Conservation (phyloP, 495 filamentous ascomycete species). For the Neurospora discreta region DNA sequence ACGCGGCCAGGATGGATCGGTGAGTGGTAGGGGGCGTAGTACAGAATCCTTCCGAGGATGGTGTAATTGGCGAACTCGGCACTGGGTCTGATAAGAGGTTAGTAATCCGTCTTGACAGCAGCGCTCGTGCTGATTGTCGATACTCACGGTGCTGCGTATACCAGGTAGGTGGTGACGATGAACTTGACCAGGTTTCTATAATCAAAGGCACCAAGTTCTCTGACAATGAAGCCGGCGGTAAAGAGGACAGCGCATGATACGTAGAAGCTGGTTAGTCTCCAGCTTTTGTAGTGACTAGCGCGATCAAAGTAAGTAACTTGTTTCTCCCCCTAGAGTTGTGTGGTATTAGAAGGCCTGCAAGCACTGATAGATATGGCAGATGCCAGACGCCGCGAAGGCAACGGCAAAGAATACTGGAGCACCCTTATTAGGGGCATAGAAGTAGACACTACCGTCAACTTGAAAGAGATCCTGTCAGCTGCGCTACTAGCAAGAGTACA, state of each 20-base stretch:
- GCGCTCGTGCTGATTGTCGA: neutral
- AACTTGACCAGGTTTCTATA: constrained; percentile 45
- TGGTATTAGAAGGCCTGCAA: constrained; percentile 27
- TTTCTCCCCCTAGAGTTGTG: neutral
- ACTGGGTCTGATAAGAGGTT: constrained; percentile 41
- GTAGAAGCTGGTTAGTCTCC: constrained; percentile 28
- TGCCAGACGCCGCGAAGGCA: constrained; percentile 49
- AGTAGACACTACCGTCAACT: constrained; percentile 49
- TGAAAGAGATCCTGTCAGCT: neutral
- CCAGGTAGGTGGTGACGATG: constrained; percentile 49
- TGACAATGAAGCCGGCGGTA: constrained; percentile 46
- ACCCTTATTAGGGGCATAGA: constrained; percentile 65
- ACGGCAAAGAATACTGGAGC: constrained; percentile 57
- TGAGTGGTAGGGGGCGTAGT: constrained; percentile 67
- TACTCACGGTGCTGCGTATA: constrained; percentile 54
- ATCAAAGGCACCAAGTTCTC: constrained; percentile 46
- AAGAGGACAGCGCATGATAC: constrained; percentile 33
- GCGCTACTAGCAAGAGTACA: neutral
- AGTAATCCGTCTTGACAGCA: neutral
- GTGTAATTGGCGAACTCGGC: constrained; percentile 69
- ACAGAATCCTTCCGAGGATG: constrained; percentile 63
- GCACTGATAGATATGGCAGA: constrained; percentile 51
- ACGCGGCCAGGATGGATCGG: constrained; percentile 71
- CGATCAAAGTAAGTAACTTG: constrained; percentile 28
- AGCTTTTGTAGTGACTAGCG: constrained; percentile 41